Conservation (phyloP, 1,139 yeast genomes). For the Suhomyces terraborum region DNA sequence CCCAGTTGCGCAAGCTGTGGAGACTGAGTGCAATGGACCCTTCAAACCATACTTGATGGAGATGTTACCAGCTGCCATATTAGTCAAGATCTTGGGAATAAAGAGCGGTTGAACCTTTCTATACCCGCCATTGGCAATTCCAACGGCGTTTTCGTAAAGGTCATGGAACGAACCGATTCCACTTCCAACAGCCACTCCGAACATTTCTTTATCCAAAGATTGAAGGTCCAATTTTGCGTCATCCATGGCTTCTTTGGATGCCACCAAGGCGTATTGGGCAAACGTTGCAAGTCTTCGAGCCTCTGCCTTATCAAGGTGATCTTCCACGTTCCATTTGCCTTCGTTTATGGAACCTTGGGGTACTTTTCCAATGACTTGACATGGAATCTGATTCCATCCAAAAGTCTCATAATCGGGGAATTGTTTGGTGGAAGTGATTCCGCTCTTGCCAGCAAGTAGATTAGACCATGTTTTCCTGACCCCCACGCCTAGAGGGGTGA, state of each 20-base stretch:
- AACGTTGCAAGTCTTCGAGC: conserved; percentile 67
- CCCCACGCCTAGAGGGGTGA: conserved; percentile 86
- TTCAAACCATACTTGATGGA: conserved; percentile 72
- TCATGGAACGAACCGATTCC: conserved; percentile 92
- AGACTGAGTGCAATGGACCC: conserved; percentile 87
- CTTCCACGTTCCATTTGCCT: conserved; percentile 53
- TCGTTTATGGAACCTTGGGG: conserved; percentile 55
- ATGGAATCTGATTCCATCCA: conserved; percentile 62
- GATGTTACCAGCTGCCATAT: conserved; percentile 95
- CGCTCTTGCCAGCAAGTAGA: conserved; percentile 53
- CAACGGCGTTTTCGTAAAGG: conserved; percentile 58
- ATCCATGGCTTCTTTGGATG: conserved; percentile 72
- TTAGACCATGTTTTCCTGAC: conserved; percentile 53
- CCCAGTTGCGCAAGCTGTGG: conserved; percentile 98
- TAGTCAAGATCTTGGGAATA: conserved; percentile 78
- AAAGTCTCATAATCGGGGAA: conserved; percentile 48
- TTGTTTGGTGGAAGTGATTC: conserved; percentile 55
- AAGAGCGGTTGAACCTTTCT: conserved; percentile 80
- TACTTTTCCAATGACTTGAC: conserved; percentile 74
- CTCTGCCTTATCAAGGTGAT: conserved; percentile 48
- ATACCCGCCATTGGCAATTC: conserved; percentile 56
- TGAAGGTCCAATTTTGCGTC: conserved; percentile 50
- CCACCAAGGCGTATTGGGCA: conserved; percentile 77
- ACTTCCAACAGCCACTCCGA: conserved; percentile 87
- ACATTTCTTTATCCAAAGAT: conserved; percentile 3